Base-by-base conservation (phyloP, 495 filamentous ascomycete species). In the Aspergillus cristatus region DNA sequence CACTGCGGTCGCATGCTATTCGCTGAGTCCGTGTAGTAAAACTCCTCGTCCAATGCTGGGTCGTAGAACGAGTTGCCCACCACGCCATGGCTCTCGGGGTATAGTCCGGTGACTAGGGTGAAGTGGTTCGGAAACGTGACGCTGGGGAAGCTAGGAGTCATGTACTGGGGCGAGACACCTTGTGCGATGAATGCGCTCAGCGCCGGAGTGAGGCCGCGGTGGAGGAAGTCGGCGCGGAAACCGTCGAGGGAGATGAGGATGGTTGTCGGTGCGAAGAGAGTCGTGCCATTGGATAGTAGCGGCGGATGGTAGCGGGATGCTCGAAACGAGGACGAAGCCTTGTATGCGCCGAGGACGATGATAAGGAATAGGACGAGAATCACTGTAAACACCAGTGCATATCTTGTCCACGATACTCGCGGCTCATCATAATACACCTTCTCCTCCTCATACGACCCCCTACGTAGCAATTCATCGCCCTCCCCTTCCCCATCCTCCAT, bases 111-210 rank as follows among this genome's bases (percentile, higher is more conserved):
- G 3, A 84, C 86, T 22, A 99, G 69, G 0, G 91, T 97, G 62
- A 86, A 95, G 53, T 99, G 91, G 54, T 99, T 99, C 28, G 91
- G 91, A 53, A 99, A 99, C 2, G 91, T 99, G 15, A 99, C 86
- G 38, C 84, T 90, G 1, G 91, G 91, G 51, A 99, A 99, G 42
- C 84, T 85, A 0, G 91, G 93, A 7, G 72, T 70, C 86, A 99
- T 94, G 54, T 88, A 94, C 38, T 72, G 71, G 7, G 91, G 89
- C 5, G 88, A 94, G 2, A 99, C 76, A 20, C 91, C 91, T 28
- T 82, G 73, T 22, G 77, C 76, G 45, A 94, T 70, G 51, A 99
- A 84, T 10, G 74, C 67, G 40, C 79, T 83, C 4, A 99, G 70
- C 1, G 81, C 78, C 0, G 90, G 91, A 0, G 91, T 94, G 32